Base-by-base conservation (phyloP, 164 flowering plant species). In the Cinnamomum chago region DNA sequence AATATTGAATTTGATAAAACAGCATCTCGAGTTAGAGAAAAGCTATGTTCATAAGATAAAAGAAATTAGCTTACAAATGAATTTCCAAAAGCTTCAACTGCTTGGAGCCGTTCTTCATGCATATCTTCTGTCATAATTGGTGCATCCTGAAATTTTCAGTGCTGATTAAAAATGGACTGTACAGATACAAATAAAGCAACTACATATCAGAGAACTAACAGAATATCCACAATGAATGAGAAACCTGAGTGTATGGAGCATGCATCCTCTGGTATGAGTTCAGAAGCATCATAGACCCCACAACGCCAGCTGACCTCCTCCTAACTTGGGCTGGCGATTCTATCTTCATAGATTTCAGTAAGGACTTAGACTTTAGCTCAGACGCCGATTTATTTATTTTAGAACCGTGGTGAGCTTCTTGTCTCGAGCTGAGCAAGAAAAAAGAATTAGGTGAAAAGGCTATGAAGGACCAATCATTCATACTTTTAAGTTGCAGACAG, bases 121-220 rank as follows among this genome's bases (percentile, higher is more conserved):
- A 96, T 96, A 82, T 96, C 99, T 83, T 96, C 99, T 55, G 99
- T 96, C 99, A 96, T 96, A 58, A 90, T 84, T 70, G 98, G 98
- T 27, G 97, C 83, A 74, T 94, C 94, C 99, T 96, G 78, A 35
- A 65, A 35, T 17, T 55, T 55, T 55, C 7, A 55, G 13, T 3
- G 60, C 12, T 12, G 60, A 40, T 77, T 71, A n/a, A 55, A 20
- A 0, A 55, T 40, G 47, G 2, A 40, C 47, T 40, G 47, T 7
- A 20, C 35, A 62, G 24, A 33, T n/a, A 50, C 47, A 12, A 47
- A 50, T 2, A 20, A 50, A 50, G 70, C 70, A 50, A 40, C 47
- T 40, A 40, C 10, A 40, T 40, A 40, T 40, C 47, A 40, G 47
- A 68, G 27, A 22, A 25, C 58, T 2, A 66, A 68, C 18, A 28